Conservation (phyloP, 805 yeast genomes). For the Barnettozyma siamensis region DNA sequence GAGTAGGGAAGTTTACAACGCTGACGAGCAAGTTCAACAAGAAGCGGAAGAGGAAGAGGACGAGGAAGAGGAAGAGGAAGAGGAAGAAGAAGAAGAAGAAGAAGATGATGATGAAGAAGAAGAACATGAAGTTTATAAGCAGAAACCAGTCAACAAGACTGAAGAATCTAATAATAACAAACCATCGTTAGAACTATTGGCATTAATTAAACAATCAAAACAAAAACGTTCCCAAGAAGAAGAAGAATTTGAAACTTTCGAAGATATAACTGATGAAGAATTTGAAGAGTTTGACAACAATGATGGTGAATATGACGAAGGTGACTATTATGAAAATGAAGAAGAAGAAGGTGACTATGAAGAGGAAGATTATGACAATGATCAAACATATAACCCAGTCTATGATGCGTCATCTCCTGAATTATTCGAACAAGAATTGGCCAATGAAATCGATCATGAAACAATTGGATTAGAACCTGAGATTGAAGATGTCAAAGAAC, state of each 20-base stretch:
- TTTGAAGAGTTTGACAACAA: conserved; percentile 2
- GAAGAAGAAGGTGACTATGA: conserved; percentile 1
- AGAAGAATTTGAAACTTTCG: conserved; percentile 21
- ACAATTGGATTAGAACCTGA: conserved; percentile 3
- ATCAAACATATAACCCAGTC: background rate
- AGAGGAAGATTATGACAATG: conserved; percentile 3
- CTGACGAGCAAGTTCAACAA: too few species aligned
- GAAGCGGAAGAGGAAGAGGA: background rate
- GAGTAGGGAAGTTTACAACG: conserved; percentile 1
- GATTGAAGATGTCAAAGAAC: background rate
- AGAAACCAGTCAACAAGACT: background rate
- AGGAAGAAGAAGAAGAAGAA: background rate
- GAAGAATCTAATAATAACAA: conserved; percentile 2
- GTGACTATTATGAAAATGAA: conserved; percentile 9
- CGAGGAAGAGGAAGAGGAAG: conserved; percentile 1
- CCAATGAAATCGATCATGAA: background rate
- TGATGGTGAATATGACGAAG: conserved; percentile 8
- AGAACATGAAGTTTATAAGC: background rate
- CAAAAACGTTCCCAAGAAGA: conserved; percentile 3
- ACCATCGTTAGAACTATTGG: conserved; percentile 22
- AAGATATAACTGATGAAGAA: conserved; percentile 22
- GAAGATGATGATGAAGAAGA: background rate
- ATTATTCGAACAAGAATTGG: background rate
- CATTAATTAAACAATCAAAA: conserved; percentile 17
- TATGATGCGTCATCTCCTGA: background rate